phyloP scores from a whole-genome alignment of 257 asterid genomes.

The Paraleonurus japonicus region DNA sequence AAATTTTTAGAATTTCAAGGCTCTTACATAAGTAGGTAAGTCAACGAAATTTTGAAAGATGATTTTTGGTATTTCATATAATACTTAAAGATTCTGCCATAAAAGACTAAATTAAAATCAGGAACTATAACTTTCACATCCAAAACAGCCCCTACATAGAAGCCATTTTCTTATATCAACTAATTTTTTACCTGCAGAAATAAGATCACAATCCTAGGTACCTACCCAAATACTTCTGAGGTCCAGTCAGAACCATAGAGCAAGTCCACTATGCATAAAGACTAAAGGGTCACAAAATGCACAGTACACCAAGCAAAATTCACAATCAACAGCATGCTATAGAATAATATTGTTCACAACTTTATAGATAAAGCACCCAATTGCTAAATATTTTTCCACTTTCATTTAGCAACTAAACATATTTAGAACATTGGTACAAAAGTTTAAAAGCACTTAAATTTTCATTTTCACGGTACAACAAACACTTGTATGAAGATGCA shows the following conservation, averaged over 20 bases:
- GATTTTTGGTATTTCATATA: background rate
- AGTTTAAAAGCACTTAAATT: background rate
- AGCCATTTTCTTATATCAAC: background rate
- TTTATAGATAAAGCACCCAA: background rate
- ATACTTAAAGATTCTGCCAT: background rate
- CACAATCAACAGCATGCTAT: background rate
- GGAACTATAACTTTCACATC: conserved; percentile 9
- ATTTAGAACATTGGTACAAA: background rate
- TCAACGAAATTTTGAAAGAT: background rate
- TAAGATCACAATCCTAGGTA: background rate
- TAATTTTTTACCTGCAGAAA: background rate
- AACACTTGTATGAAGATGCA: background rate
- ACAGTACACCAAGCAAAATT: background rate
- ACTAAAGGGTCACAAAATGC: background rate
- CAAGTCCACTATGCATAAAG: background rate
- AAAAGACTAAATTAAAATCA: background rate
- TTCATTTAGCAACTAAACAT: background rate
- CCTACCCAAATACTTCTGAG: background rate
- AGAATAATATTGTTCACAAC: background rate
- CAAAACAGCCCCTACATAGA: background rate
- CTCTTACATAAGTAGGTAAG: background rate
- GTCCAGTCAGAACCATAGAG: background rate
- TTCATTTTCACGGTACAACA: background rate
- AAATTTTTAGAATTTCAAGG: background rate
- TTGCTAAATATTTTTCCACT: background rate